These are phyloP conservation scores for Fusarium sp. DNA, from an alignment of 2,329 filamentous ascomycete genomes.

Conservation along the genomic window DNA sequence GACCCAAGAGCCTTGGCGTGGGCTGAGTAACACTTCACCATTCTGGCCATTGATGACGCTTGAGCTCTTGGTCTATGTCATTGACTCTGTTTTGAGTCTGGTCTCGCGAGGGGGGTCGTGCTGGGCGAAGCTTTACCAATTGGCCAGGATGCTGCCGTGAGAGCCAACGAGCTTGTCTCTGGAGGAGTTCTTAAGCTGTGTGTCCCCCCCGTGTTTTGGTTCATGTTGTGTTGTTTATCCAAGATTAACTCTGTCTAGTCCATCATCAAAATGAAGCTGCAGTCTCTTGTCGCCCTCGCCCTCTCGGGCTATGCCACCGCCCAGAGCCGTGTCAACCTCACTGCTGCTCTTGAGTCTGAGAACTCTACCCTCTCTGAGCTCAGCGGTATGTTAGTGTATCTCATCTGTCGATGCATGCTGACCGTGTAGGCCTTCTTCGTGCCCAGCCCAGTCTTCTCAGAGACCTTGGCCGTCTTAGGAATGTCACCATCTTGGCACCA, in stretches of 20 bases:
- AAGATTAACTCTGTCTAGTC: slow-evolving; percentile 10
- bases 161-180: background rate
- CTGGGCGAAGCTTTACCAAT: slow-evolving; percentile 12
- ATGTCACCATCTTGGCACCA: slow-evolving; percentile 61
- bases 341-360: slow-evolving; percentile 39
- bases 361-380: slow-evolving; percentile 44
- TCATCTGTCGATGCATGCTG: background rate
- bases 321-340: slow-evolving; percentile 38
- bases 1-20: slow-evolving; percentile 16
- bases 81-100: slow-evolving; percentile 35
- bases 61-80: slow-evolving; percentile 38
- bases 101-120: slow-evolving; percentile 16
- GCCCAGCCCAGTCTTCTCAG: slow-evolving; percentile 39
- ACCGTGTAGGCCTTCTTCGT: slow-evolving; percentile 37
- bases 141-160: slow-evolving; percentile 20
- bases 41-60: slow-evolving; percentile 30
- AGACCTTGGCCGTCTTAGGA: slow-evolving; percentile 20
- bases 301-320: slow-evolving; percentile 33
- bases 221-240: background rate
- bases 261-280: slow-evolving; percentile 38
- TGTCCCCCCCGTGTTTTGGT: background rate
- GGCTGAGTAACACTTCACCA: slow-evolving; percentile 18
- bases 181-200: slow-evolving; percentile 14
- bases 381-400: slow-evolving; percentile 17
- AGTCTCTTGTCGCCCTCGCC: slow-evolving; percentile 32